phyloP scores from a whole-genome alignment of 2,329 filamentous ascomycete species.

The Sclerotinia subarctica region DNA sequence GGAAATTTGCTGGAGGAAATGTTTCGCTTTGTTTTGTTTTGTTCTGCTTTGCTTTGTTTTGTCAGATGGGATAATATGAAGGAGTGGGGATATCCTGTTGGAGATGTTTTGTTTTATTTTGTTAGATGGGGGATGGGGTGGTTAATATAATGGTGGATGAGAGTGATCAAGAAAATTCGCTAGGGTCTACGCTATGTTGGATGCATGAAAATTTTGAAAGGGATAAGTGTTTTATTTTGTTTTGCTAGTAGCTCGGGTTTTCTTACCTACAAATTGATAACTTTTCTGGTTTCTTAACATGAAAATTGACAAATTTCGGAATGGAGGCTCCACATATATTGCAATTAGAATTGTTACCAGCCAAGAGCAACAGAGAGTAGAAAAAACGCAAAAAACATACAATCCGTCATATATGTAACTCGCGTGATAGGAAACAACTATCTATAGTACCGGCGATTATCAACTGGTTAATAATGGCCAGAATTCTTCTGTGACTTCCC shows the following conservation, averaged over 20 bases:
- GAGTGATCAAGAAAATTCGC: no score
- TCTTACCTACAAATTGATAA: not conserved
- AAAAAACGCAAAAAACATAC: no score
- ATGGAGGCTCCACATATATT: not conserved
- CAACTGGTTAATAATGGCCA: not conserved
- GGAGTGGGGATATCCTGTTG: no score
- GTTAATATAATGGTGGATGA: no score
- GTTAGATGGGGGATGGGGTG: no score
- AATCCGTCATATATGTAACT: not conserved
- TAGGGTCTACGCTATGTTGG: no score
- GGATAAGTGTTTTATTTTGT: not conserved
- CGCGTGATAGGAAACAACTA: not conserved
- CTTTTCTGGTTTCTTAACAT: not conserved
- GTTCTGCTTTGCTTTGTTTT: no score
- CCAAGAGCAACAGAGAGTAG: not conserved
- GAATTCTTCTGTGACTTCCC: not conserved
- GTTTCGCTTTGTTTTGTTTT: not conserved
- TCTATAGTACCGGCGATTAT: not conserved
- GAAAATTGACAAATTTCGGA: not conserved
- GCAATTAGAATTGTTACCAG: not conserved
- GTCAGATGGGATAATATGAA: no score
- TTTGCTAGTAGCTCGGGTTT: not conserved
- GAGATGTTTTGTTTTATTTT: no score
- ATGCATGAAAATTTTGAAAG: not conserved
- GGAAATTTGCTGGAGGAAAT: not conserved